Base-by-base conservation (phyloP, 1,284 basidiomycete genomes). In the Leccinum pseudoinsigne region DNA sequence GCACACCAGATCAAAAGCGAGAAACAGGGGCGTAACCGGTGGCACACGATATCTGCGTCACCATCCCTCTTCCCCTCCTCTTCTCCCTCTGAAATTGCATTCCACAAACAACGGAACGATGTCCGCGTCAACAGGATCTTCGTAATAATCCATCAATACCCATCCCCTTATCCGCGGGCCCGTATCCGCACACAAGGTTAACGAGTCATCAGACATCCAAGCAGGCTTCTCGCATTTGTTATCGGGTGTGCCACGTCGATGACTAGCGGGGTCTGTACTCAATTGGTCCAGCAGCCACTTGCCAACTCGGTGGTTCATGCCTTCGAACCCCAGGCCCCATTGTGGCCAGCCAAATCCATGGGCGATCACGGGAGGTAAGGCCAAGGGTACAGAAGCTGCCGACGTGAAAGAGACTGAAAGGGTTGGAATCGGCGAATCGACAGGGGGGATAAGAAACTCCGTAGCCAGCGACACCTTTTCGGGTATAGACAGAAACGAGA, bases 331-430 rank as follows among this genome's bases (percentile, higher is more conserved):
- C 9, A 95, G 71, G 6, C 87, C 86, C 76, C 82, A 80, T 23
- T 80, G 78, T 0, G 92, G 91, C 84, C 86, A 93, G 26, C 93
- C 92, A 67, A 93, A 86, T 1, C 94, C 94, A 67, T 84, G 85
- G 14, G 94, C 92, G 50, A 95, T 79, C 8, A 82, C 78, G 8
- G 88, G 85, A 10, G 93, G 92, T 23, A 89, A 77, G 0, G 92
- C 90, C 23, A 94, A 78, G 2, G 93, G 93, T 73, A 94, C 84
- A n/a, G 86, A 86, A 0, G 89, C 80, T 0, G 90, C 94, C n/a
- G 92, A 93, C 68, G 90, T 83, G 77, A 85, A 96, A 0, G 89
- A 83, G 55, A 96, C 87, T 18, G 86, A 83, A 31, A 92, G 80
- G 1, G 80, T 78, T 2, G 83, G 84, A 38, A 71, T 76, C 0